Conservation (phyloP, 768 basidiomycete genomes). For the Xerocomus spinulosus region DNA sequence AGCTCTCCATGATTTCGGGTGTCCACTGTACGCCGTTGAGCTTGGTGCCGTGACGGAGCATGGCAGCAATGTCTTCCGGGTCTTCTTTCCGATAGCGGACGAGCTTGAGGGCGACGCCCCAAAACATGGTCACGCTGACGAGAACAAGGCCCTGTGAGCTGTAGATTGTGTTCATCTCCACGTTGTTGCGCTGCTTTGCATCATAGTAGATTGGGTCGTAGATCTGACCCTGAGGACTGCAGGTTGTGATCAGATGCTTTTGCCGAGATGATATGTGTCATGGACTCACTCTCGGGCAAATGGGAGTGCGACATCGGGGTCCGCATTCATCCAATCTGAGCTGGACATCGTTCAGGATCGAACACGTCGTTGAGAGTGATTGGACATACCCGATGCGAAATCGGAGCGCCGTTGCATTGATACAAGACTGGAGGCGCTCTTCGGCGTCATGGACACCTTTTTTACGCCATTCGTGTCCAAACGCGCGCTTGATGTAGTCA, state of each 20-base stretch:
- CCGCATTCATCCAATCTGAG: slow-evolving; percentile 72
- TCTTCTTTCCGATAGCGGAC: slow-evolving; percentile 63
- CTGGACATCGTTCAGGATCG: slow-evolving; percentile 12
- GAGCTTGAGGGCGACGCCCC: slow-evolving; percentile 73
- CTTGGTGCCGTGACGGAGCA: slow-evolving; percentile 55
- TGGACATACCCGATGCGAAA: slow-evolving; percentile 41
- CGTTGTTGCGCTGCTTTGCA: slow-evolving; percentile 47
- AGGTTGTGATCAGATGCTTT: slow-evolving; percentile 3
- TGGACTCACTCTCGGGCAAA: slow-evolving; percentile 55
- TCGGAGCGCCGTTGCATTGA: slow-evolving; percentile 46
- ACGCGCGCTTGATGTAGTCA: slow-evolving; percentile 62
- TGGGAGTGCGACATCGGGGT: slow-evolving; percentile 67
- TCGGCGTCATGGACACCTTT: slow-evolving; percentile 49
- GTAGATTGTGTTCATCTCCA: slow-evolving; percentile 55
- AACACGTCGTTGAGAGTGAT: background rate
- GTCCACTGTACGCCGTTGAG: slow-evolving; percentile 57
- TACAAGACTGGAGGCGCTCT: slow-evolving; percentile 52
- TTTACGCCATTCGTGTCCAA: slow-evolving; percentile 49
- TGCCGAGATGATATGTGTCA: background rate
- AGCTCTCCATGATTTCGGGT: slow-evolving; percentile 46
- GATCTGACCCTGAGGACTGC: slow-evolving; percentile 20
- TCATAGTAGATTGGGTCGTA: slow-evolving; percentile 63
- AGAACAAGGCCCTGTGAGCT: slow-evolving; percentile 49
- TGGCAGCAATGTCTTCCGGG: slow-evolving; percentile 58
- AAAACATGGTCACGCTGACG: slow-evolving; percentile 64